phyloP scores from a whole-genome alignment of 1,284 basidiomycete species.

The Tilletia caries region DNA sequence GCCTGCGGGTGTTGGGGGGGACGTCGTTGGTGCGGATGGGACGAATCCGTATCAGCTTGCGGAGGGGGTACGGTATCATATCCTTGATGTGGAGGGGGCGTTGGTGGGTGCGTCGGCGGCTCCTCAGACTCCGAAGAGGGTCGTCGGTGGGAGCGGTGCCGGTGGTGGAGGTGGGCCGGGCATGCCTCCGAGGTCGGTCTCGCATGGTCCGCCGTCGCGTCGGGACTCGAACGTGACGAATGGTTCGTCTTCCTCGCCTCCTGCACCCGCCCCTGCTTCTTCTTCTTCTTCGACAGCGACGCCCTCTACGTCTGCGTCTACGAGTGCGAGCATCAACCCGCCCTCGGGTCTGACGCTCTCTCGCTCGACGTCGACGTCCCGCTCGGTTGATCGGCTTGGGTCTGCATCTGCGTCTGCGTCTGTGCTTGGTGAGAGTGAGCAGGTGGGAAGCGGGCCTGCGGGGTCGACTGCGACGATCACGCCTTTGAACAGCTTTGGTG shows the following conservation, averaged over 20 bases:
- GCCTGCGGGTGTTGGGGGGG: slow-evolving; percentile 6
- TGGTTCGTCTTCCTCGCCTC: slow-evolving; percentile 7
- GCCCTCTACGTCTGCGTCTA: no score
- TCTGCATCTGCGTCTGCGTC: neutral
- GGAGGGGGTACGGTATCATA: slow-evolving; percentile 85
- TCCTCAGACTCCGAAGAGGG: slow-evolving; percentile 61
- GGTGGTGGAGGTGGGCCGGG: no score
- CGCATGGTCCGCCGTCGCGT: neutral
- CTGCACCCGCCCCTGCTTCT: neutral
- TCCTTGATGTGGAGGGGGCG: slow-evolving; percentile 80
- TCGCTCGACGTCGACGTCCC: neutral
- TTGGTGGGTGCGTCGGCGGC: neutral
- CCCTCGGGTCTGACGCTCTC: slow-evolving; percentile 2
- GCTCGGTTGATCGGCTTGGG: neutral
- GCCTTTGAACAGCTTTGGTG: neutral
- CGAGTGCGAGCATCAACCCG: no score
- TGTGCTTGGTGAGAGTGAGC: no score
- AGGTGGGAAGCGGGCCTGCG: no score
- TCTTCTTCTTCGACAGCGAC: neutral
- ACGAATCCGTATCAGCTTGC: slow-evolving; percentile 63
- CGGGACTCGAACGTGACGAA: slow-evolving; percentile 10
- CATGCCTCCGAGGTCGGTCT: neutral
- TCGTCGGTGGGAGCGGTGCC: no score
- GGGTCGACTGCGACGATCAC: slow-evolving; percentile 3
- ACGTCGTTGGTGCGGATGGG: slow-evolving; percentile 13